phyloP scores from a whole-genome alignment of 176 grass and related monocot species.

The Aechmea fasciata region DNA sequence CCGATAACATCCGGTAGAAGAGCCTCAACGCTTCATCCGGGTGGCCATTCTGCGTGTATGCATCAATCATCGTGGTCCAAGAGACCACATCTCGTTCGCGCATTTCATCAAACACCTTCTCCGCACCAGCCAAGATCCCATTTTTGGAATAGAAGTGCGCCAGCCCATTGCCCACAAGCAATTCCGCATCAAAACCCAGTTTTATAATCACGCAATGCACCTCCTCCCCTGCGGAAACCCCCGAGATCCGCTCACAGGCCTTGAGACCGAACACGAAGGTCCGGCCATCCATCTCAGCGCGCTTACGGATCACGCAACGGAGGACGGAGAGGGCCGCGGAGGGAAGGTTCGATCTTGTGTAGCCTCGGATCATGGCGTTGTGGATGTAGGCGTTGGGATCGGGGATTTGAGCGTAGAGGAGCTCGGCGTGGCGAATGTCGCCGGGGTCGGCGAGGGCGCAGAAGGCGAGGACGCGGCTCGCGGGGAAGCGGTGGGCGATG shows the following conservation, averaged over 20 bases:
- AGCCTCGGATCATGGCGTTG: constrained; percentile 55
- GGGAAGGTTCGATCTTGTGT: constrained; percentile 33
- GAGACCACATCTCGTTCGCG: constrained; percentile 43
- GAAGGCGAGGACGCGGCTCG: constrained; percentile 54
- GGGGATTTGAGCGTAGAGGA: constrained; percentile 22
- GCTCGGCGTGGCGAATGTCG: constrained; percentile 28
- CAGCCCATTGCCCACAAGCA: constrained; percentile 40
- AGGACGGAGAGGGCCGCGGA: constrained; percentile 24
- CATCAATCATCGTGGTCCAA: constrained; percentile 60
- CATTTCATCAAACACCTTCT: constrained; percentile 38
- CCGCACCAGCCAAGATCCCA: background rate
- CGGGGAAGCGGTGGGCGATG: constrained; percentile 46
- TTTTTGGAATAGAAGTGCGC: constrained; percentile 19
- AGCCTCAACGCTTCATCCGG: constrained; percentile 33
- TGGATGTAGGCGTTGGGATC: constrained; percentile 51
- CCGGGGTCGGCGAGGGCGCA: constrained; percentile 52
- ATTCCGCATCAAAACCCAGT: constrained; percentile 23
- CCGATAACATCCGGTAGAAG: constrained; percentile 48
- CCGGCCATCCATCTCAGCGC: constrained; percentile 35
- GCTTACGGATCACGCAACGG: constrained; percentile 19
- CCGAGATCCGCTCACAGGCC: constrained; percentile 6
- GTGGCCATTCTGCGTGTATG: constrained; percentile 2
- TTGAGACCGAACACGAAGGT: constrained; percentile 52
- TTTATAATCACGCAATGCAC: constrained; percentile 35
- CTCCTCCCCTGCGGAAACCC: constrained; percentile 6